Percentiles rank a stretch among this genome's conserved stretches.
Evolutionary conservation across 306 rosid species (phyloP).

Genomic region (barrel medic (Medicago truncatula)): MtrunA17r5.0-ANR NC_053043.1:15052501-15053000

Average conservation of each 20-base stretch:
- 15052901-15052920: conserved; percentile 34
- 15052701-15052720: conserved; percentile 96
- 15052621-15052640: not conserved
- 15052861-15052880: not conserved
- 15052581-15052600: not conserved
- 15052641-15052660: not conserved
- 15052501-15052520: not conserved
- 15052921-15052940: not conserved
- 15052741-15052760: conserved; percentile 65
- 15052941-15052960: not conserved
- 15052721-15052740: conserved; percentile 96
- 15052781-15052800: conserved; percentile 51
- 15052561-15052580: not conserved
- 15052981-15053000: not conserved
- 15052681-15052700: conserved; percentile 94
- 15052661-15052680: not conserved
- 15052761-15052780: conserved; percentile 65
- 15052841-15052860: not conserved
- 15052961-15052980: not conserved
- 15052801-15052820: conserved; percentile 46
- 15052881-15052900: conserved; percentile 29
- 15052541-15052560: not conserved
- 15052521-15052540: too few relatives aligned
- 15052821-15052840: conserved; percentile 2
- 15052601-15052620: not conserved